Conservation (phyloP, 176 grass and related monocot species). For the Carex myosuroides region DNA sequence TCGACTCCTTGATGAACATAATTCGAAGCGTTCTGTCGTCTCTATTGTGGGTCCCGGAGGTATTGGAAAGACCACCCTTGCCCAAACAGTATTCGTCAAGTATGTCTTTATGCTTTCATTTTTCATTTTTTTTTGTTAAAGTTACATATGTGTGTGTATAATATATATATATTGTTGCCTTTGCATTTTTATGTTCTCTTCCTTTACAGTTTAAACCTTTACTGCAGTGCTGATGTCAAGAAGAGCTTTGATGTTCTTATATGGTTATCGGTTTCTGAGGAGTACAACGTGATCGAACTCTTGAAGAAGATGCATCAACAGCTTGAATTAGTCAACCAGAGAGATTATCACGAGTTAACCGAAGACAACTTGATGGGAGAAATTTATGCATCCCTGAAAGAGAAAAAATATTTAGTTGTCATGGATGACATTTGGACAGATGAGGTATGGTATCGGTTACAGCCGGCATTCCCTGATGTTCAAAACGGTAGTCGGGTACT, state of each 20-base stretch:
- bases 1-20: not conserved
- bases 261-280: conserved; percentile 6
- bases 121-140: no score
- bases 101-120: not conserved
- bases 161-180: not conserved
- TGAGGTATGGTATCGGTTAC: not conserved
- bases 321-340: not conserved
- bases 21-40: not conserved
- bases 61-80: conserved; percentile 28
- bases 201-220: not conserved
- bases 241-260: not conserved
- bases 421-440: conserved; percentile 29
- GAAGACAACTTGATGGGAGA: not conserved
- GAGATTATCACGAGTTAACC: not conserved
- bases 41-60: conserved; percentile 27
- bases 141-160: no score
- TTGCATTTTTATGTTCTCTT: not conserved
- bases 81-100: not conserved
- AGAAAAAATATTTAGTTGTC: conserved; percentile 25
- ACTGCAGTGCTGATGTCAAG: conserved; percentile 1
- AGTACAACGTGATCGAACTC: not conserved
- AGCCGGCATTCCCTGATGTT: not conserved
- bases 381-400: not conserved
- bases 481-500: conserved; percentile 25
- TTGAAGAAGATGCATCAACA: not conserved